These are phyloP conservation scores for Xylariaceae sp. DNA, from an alignment of 2,329 filamentous ascomycete genomes.

Conservation along the genomic window DNA sequence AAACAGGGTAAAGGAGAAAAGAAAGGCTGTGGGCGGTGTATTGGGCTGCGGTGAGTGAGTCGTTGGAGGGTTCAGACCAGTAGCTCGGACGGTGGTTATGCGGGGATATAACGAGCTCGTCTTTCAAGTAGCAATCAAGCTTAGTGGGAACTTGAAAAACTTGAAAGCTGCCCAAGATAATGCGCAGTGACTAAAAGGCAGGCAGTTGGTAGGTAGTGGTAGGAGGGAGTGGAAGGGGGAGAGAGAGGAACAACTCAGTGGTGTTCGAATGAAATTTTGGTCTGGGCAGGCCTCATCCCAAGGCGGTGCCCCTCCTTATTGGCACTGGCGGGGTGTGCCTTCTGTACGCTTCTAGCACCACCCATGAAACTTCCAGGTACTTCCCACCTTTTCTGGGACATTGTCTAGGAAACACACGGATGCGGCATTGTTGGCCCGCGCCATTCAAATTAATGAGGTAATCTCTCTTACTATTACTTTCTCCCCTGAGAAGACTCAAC, in stretches of 20 bases:
- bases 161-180: slow-evolving; percentile 30
- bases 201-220: too few relatives aligned
- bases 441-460: too few relatives aligned
- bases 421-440: too few relatives aligned
- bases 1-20: not conserved
- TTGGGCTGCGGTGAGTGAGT: not conserved
- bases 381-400: too few relatives aligned
- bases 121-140: slow-evolving; percentile 3
- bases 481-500: too few relatives aligned
- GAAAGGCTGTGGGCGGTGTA: slow-evolving; percentile 7
- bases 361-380: slow-evolving; percentile 28
- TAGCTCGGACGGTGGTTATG: not conserved
- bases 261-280: slow-evolving; percentile 14
- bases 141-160: too few relatives aligned
- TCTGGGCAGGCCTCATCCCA: slow-evolving; percentile 17
- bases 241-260: slow-evolving; percentile 10
- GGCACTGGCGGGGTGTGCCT: slow-evolving; percentile 17
- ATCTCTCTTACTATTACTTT: too few relatives aligned
- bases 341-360: slow-evolving; percentile 1
- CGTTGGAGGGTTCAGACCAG: not conserved
- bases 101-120: not conserved
- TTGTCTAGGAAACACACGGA: too few relatives aligned
- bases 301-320: slow-evolving; percentile 24
- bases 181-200: too few relatives aligned
- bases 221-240: slow-evolving; percentile 22